Evolutionary conservation across 495 filamentous ascomycete species (phyloP).

Genomic region (Xylaria telfairii): DNA sequence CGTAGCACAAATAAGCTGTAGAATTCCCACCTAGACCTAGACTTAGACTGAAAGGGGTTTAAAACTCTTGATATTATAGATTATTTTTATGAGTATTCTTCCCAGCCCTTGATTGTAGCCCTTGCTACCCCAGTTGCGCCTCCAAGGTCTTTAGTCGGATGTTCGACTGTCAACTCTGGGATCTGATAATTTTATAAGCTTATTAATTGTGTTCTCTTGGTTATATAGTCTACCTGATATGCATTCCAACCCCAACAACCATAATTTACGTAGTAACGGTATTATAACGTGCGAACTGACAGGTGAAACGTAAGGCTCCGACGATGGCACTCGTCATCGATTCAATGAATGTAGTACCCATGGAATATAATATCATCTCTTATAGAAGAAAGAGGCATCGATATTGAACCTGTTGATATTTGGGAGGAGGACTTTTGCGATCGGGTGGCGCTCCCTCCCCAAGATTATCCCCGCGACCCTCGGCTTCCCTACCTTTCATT

Average conservation of each 20-base stretch:
- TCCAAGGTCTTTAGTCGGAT: background rate
- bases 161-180: background rate
- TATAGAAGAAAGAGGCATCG: background rate
- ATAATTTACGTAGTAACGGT: background rate
- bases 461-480: background rate
- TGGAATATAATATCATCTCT: background rate
- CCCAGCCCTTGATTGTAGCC: background rate
- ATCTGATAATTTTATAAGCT: background rate
- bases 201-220: background rate
- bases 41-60: background rate
- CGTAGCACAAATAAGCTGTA: background rate
- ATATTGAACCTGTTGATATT: background rate
- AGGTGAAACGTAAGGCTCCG: background rate
- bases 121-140: background rate
- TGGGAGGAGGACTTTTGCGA: no score
- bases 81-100: background rate
- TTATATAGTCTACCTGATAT: background rate
- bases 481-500: background rate
- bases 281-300: no score
- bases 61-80: no score
- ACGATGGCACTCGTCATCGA: background rate
- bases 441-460: background rate
- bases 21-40: background rate
- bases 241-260: background rate
- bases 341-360: background rate